Conservation (phyloP, 2,329 filamentous ascomycete genomes). For the Sarocladium kiliense region DNA sequence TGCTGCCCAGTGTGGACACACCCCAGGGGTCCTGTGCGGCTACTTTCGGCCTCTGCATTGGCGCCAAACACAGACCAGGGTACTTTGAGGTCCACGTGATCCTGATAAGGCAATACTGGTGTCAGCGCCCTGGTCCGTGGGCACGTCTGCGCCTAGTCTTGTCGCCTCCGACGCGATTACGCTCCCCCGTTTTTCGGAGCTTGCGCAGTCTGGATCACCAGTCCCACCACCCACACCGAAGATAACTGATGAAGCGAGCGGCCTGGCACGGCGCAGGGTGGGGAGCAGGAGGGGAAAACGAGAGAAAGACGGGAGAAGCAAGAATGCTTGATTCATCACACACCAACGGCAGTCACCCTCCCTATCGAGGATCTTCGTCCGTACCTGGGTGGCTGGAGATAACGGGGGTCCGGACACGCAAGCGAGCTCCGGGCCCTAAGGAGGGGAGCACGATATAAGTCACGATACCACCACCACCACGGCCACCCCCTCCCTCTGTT, state of each 20-base stretch:
- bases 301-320: background rate
- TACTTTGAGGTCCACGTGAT: conserved; percentile 4
- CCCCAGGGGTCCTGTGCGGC: conserved; percentile 5
- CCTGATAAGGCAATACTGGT: conserved; percentile 9
- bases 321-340: conserved; percentile 6
- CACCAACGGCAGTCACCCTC: background rate
- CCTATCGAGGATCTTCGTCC: conserved; percentile 7
- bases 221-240: conserved; percentile 8
- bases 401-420: conserved; percentile 1
- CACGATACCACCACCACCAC: conserved; percentile 9
- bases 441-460: conserved; percentile 3
- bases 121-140: conserved; percentile 8
- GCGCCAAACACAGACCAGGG: conserved; percentile 1
- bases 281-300: background rate
- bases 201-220: conserved; percentile 3
- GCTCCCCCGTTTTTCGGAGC: conserved; percentile 7
- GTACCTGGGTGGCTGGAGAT: conserved; percentile 7
- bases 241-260: conserved; percentile 1
- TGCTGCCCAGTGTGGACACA: background rate
- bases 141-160: background rate
- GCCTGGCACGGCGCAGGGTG: conserved; percentile 5
- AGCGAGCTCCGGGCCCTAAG: background rate
- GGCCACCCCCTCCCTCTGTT: background rate
- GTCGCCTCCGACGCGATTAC: conserved; percentile 1
- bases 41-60: conserved; percentile 9